Evolutionary conservation across 352 stramenopile species (phyloP), one percentile per base, ranked within the genome.

Genomic region (Pythium periplocum): DNA sequence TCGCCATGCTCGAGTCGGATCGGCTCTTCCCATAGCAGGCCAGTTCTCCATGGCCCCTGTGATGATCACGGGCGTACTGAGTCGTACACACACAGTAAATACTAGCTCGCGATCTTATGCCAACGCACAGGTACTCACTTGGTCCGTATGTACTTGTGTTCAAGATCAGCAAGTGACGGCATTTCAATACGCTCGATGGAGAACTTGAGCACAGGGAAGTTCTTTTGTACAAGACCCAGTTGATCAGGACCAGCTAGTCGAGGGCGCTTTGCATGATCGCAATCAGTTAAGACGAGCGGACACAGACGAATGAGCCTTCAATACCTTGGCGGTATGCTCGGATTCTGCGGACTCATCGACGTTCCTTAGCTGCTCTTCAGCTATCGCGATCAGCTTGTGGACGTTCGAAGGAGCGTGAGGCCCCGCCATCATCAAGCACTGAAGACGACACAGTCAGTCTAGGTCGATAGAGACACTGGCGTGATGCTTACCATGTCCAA

Each of bases 31-130:
- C n/a, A 90, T 54, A 2, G 85, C 85, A 7, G 85, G 83, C 85
- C 85, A 95, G n/a, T 77, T 63, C 38, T 93, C 76, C 82, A 95
- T 87, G 8, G 72, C 75, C 4, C 69, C 75, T 4, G 67, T 89
- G 53, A 95, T 76, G 53, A 95, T 64, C n/a, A 89, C 75, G 0
- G 85, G 83, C 12, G 71, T 63, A 10, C 80, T 91, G 45, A 2
- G 6, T 2, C 3, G 9, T 4, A 17, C 17, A 44, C 44, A 51
- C 17, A 39, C n/a, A 26, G 34, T 39, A 6, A 10, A 46, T 6
- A 11, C 11, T 40, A 46, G 48, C 1, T 30, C 11, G n/a, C 2
- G 8, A 30, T 11, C 11, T 11, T n/a, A 36, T 31, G 6, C 4
- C 4, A 37, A 53, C 44, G 1, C 3, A 31, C 35, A 1, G 1